Conservation (phyloP, 345 rosid genomes). For the Populus davidiana region DNA sequence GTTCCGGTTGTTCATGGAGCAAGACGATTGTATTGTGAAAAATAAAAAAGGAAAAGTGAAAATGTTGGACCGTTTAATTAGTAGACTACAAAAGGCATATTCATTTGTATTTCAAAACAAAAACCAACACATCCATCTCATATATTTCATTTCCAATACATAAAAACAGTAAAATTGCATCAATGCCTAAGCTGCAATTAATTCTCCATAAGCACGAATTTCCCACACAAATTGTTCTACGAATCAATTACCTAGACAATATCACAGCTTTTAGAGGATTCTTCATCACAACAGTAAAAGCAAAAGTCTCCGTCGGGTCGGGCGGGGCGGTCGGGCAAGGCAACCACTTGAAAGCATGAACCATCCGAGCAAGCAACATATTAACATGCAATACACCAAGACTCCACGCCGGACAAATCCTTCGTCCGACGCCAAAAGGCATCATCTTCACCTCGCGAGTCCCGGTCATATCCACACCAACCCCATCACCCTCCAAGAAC, state of each 20-base stretch:
- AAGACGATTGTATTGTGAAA: no score
- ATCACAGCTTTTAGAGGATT: conserved; percentile 69
- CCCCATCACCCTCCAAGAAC: conserved; percentile 78
- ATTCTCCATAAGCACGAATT: no score
- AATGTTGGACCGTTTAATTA: no score
- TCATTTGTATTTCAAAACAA: no score
- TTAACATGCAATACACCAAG: conserved; percentile 66
- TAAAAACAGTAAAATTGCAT: no score
- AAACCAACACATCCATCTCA: no score
- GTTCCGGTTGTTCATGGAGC: no score
- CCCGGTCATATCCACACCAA: conserved; percentile 73
- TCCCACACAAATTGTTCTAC: no score
- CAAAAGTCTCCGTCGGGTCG: conserved; percentile 84
- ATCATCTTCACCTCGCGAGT: conserved; percentile 73
- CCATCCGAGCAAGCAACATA: conserved; percentile 79
- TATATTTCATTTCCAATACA: no score
- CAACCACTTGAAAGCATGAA: conserved; percentile 72
- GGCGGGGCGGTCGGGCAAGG: conserved; percentile 63
- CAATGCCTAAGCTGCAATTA: no score
- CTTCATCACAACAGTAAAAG: conserved; percentile 93
- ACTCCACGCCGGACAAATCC: conserved; percentile 92
- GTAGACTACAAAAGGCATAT: no score
- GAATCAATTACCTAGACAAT: conserved; percentile 38
- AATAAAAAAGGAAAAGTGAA: no score
- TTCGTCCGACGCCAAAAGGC: conserved; percentile 88